phyloP scores from a whole-genome alignment of 2,329 filamentous ascomycete species.

The Trichoderma pleuroti region DNA sequence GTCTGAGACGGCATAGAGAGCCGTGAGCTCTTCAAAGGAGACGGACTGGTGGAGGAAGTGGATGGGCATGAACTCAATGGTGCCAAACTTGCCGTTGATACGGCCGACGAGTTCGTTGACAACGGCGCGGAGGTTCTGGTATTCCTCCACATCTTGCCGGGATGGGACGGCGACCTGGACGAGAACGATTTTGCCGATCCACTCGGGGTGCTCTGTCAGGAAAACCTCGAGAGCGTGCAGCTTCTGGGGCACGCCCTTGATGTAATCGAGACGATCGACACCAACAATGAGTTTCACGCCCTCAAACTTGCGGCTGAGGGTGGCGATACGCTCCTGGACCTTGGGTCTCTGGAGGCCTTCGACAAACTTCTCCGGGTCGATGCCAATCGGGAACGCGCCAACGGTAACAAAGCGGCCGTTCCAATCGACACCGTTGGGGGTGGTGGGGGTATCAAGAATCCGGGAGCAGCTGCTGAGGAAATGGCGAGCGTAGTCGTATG shows the following conservation, averaged over 20 bases:
- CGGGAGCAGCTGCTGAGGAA: slow-evolving; percentile 96
- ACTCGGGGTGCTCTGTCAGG: slow-evolving; percentile 92
- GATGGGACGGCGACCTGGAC: slow-evolving; percentile 95
- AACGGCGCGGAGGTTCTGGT: slow-evolving; percentile 90
- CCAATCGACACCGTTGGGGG: slow-evolving; percentile 90
- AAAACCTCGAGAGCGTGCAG: slow-evolving; percentile 95
- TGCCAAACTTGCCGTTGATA: slow-evolving; percentile 96
- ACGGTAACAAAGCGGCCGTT: slow-evolving; percentile 85
- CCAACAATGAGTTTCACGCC: slow-evolving; percentile 96
- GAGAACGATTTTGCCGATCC: slow-evolving; percentile 95
- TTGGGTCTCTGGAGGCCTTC: slow-evolving; percentile 81
- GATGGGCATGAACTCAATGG: slow-evolving; percentile 97
- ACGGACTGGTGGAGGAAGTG: slow-evolving; percentile 98
- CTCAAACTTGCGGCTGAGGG: slow-evolving; percentile 84
- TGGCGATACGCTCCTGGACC: slow-evolving; percentile 82
- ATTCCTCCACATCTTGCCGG: slow-evolving; percentile 93
- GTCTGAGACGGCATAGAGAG: slow-evolving; percentile 87
- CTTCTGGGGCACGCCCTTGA: slow-evolving; percentile 98
- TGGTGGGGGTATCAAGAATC: slow-evolving; percentile 75
- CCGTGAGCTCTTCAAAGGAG: slow-evolving; percentile 89
- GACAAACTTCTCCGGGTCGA: slow-evolving; percentile 94
- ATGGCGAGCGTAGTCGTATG: slow-evolving; percentile 97
- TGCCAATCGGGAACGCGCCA: slow-evolving; percentile 95
- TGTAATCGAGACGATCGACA: slow-evolving; percentile 95
- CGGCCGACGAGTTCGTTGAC: slow-evolving; percentile 95